These are phyloP conservation scores for Scleroderma citrinum DNA, from an alignment of 768 basidiomycete species.

Conservation along the genomic window DNA sequence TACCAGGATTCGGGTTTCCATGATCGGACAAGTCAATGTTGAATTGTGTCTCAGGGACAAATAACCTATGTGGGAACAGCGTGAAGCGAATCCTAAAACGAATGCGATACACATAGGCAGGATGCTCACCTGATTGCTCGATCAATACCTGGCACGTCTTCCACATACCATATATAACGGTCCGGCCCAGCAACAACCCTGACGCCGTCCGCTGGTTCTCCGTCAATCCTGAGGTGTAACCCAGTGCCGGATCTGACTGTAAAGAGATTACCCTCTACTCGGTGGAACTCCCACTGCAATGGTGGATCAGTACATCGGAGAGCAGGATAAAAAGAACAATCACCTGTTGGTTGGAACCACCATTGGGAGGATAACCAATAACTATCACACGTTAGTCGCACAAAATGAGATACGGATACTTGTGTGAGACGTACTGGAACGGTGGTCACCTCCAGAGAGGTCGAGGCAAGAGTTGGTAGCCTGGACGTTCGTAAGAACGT, in stretches of 20 bases:
- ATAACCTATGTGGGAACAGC: constrained; percentile 14
- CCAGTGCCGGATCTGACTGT: constrained; percentile 35
- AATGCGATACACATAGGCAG: too few species aligned
- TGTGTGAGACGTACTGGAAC: constrained; percentile 28
- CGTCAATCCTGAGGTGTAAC: constrained; percentile 35
- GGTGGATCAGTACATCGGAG: too few species aligned
- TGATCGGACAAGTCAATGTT: constrained; percentile 31
- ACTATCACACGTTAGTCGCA: constrained; percentile 8
- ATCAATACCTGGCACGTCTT: too few species aligned
- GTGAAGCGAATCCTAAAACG: too few species aligned
- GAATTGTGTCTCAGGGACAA: not conserved
- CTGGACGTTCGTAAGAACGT: constrained; percentile 44
- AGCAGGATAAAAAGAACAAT: not conserved
- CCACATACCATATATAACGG: constrained; percentile 38
- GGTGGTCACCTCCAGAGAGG: constrained; percentile 43
- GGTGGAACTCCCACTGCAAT: constrained; percentile 37
- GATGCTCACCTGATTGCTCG: too few species aligned
- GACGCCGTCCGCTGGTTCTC: constrained; percentile 30
- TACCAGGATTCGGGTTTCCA: constrained; percentile 38
- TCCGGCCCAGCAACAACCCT: constrained; percentile 32
- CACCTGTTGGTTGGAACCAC: constrained; percentile 29
- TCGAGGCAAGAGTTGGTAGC: constrained; percentile 40
- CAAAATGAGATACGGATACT: not conserved
- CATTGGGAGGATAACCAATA: too few species aligned
- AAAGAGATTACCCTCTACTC: constrained; percentile 21